phyloP scores from a whole-genome alignment of 805 yeast genomes.

The Monosporozyma solicola region DNA sequence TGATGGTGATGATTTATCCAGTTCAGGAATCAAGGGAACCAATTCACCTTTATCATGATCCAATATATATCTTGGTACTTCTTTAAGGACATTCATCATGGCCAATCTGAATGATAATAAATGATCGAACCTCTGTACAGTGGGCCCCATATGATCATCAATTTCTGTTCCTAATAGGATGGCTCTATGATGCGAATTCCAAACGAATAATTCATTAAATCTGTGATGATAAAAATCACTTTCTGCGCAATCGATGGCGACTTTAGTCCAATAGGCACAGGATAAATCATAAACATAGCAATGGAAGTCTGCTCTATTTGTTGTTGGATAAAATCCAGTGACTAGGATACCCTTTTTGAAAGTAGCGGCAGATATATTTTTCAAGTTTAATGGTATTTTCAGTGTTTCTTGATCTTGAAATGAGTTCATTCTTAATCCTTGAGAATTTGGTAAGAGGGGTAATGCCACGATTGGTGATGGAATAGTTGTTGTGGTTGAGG shows the following conservation, averaged over 20 bases:
- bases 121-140: constrained; percentile 37
- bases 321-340: constrained; percentile 47
- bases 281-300: constrained; percentile 27
- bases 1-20: not conserved
- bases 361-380: constrained; percentile 50
- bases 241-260: constrained; percentile 45
- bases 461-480: constrained; percentile 28
- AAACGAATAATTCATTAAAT: constrained; percentile 58
- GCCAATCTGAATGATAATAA: constrained; percentile 47
- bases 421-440: constrained; percentile 26
- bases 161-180: constrained; percentile 44
- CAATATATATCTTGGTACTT: constrained; percentile 2
- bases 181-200: constrained; percentile 73
- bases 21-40: not conserved
- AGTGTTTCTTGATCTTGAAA: constrained; percentile 11
- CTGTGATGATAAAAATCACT: constrained; percentile 50
- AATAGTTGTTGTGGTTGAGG: not conserved
- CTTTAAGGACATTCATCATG: constrained; percentile 37
- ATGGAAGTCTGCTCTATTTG: constrained; percentile 20
- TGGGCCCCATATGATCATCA: constrained; percentile 21
- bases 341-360: constrained; percentile 61
- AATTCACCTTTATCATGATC: not conserved
- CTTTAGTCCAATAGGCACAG: constrained; percentile 48
- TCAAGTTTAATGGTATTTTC: constrained; percentile 31
- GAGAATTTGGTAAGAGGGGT: constrained; percentile 27